Evolutionary conservation across 495 filamentous ascomycete genomes (phyloP), one percentile per base, ranked within the genome.

Genomic region (Penicillium herquei): DNA sequence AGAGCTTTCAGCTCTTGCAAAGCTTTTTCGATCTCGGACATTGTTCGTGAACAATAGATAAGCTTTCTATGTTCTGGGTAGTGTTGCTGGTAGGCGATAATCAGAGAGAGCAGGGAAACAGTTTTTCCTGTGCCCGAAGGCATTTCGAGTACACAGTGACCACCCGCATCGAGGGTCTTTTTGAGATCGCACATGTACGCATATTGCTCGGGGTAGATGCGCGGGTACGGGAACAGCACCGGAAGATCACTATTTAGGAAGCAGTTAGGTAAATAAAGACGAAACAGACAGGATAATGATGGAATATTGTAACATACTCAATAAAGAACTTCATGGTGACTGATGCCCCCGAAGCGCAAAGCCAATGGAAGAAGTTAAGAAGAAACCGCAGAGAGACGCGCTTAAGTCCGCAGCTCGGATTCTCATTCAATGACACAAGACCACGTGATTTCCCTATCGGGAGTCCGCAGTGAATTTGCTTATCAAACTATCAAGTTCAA

Each of bases 81-180:
- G 65, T 91, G 87, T 67, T 91, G 87, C 70, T 98, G 95, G 64
- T 98, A 98, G 47, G 94, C 92, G 45, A 99, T 85, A 59, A 99
- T 99, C 59, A 99, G 80, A 0, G 94, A 96, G 21, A 99, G 79
- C 0, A 99, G 79, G 2, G 94, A 96, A 17, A 99, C 89, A 0
- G 94, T 99, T 78, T 99, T 99, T 47, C 94, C 94, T 30, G 94
- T 99, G n/a, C 94, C 94, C 51, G 94, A 99, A 77, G 94, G 94
- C 94, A 99, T 99, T 75, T 99, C 94, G 66, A 99, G 77, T n/a
- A 99, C 92, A 73, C 92, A 95, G 76, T 98, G 91, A 56, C 95
- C 95, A 54, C 88, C 88, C 30, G 86, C 89, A 80, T 98, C 94
- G 66, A 99, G 87, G 30, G 93, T 97, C 70, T 84, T 88, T 71